Evolutionary conservation across 768 basidiomycete species (phyloP).

Genomic region (Tremella mesenterica): DNA sequence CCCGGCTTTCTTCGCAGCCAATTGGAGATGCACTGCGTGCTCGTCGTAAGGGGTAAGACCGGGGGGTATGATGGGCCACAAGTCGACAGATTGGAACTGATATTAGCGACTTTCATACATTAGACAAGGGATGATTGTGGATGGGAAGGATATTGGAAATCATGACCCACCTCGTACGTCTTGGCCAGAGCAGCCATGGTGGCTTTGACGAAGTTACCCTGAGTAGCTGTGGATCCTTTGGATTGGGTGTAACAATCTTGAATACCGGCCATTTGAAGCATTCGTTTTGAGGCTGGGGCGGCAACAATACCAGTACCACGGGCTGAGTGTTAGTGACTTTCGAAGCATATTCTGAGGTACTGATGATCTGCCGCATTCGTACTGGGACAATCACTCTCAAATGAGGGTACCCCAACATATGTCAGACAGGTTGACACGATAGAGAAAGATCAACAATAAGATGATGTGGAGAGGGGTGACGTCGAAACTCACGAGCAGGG

Average conservation of each 20-base stretch:
- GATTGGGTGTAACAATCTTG: conserved; percentile 97
- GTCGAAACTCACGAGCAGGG: conserved; percentile 58
- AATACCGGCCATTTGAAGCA: conserved; percentile 94
- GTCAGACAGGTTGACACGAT: too few species aligned
- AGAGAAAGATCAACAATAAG: too few species aligned
- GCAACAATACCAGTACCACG: conserved; percentile 99
- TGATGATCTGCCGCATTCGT: background rate
- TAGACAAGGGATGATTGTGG: too few species aligned
- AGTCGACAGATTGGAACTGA: conserved; percentile 90
- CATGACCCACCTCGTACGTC: conserved; percentile 56
- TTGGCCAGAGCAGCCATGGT: conserved; percentile 91
- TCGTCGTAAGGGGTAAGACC: conserved; percentile 62
- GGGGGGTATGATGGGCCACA: conserved; percentile 85
- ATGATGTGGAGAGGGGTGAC: background rate
- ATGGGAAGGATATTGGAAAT: background rate
- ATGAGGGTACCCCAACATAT: too few species aligned
- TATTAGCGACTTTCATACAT: too few species aligned
- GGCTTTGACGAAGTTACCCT: conserved; percentile 71
- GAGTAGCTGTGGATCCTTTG: conserved; percentile 92
- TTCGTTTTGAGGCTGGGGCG: conserved; percentile 91
- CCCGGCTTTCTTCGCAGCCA: conserved; percentile 60
- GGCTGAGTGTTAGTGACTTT: conserved; percentile 40
- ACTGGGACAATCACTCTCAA: too few species aligned
- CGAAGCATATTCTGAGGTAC: background rate
- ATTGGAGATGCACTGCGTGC: conserved; percentile 82